phyloP scores from a whole-genome alignment of 345 rosid genomes.

The Eucalyptus cloeziana region DNA sequence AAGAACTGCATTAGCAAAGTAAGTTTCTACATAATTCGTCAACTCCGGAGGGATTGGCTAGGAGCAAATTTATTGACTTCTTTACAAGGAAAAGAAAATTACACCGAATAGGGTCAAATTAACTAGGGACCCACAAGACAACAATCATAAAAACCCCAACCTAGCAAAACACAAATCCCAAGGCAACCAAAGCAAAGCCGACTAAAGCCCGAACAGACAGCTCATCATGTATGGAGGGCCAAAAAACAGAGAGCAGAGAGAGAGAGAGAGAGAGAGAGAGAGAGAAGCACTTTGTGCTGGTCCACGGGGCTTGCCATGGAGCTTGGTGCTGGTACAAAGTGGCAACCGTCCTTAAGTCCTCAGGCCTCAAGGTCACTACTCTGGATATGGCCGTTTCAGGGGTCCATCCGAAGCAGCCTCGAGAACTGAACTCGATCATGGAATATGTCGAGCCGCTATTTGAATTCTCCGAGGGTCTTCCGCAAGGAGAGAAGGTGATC shows the following conservation, averaged over 20 bases:
- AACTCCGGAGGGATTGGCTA: background rate
- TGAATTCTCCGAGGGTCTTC: background rate
- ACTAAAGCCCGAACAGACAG: background rate
- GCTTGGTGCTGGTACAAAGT: constrained; percentile 15
- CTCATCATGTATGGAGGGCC: background rate
- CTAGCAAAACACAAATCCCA: background rate
- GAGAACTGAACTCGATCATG: background rate
- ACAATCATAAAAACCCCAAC: background rate
- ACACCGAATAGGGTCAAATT: background rate
- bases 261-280: background rate
- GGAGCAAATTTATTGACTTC: background rate
- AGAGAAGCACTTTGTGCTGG: constrained; percentile 3
- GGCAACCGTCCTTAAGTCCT: constrained; percentile 5
- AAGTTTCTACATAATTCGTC: background rate
- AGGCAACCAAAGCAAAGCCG: background rate
- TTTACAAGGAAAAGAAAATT: background rate
- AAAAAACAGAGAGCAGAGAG: background rate
- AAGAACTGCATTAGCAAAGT: background rate
- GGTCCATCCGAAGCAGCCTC: constrained; percentile 1
- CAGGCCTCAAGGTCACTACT: constrained; percentile 20
- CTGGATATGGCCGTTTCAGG: constrained; percentile 24
- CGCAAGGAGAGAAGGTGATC: constrained; percentile 1
- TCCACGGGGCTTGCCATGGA: too few relatives aligned
- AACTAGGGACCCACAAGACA: background rate
- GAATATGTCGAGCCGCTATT: constrained; percentile 10